phyloP scores from a whole-genome alignment of 768 basidiomycete genomes.

The Rhizopogon vulgaris region DNA sequence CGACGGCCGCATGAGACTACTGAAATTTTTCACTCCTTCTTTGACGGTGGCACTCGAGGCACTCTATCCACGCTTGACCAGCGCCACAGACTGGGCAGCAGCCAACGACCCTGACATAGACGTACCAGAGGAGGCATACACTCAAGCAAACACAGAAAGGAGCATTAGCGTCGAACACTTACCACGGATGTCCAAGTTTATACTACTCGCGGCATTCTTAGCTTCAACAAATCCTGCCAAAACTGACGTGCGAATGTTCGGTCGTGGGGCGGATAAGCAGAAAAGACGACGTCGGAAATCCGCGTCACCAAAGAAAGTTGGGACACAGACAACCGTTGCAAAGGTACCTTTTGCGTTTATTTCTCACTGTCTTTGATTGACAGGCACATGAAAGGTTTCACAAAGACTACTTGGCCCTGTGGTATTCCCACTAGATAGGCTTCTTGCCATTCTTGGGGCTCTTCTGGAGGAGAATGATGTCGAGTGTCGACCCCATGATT shows the following conservation, averaged over 20 bases:
- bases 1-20: constrained; percentile 62
- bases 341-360: constrained; percentile 31
- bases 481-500: constrained; percentile 39
- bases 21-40: constrained; percentile 55
- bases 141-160: neutral
- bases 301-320: constrained; percentile 31
- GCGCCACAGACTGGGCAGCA: constrained; percentile 57
- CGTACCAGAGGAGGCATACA: neutral
- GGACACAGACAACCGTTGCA: constrained; percentile 35
- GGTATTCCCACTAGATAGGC: constrained; percentile 71
- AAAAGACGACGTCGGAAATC: constrained; percentile 44
- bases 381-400: constrained; percentile 42
- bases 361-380: neutral
- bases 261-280: constrained; percentile 63
- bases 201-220: constrained; percentile 71
- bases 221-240: constrained; percentile 82
- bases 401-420: constrained; percentile 77
- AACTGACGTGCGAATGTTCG: constrained; percentile 80
- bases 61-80: constrained; percentile 63
- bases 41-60: constrained; percentile 57
- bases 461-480: constrained; percentile 65
- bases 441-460: constrained; percentile 74
- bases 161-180: constrained; percentile 30
- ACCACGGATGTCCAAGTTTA: constrained; percentile 66
- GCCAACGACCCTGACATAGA: constrained; percentile 39